Percentiles rank a stretch among this genome's conserved stretches.
phyloP scores from a whole-genome alignment of 768 basidiomycete genomes.

The Hygrophoropsis aurantiaca region DNA sequence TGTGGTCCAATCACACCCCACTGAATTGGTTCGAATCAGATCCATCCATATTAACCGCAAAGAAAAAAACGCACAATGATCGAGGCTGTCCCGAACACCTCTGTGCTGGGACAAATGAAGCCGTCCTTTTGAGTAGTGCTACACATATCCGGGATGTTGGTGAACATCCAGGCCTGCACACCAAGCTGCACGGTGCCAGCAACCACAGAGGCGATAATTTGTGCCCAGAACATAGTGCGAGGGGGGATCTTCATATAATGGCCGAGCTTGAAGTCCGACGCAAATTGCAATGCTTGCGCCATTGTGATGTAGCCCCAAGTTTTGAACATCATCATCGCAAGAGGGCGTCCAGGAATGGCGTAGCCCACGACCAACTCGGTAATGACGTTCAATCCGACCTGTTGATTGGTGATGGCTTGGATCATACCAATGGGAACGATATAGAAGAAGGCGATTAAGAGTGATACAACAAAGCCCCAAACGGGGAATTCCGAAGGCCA shows the following conservation, averaged over 20 bases:
- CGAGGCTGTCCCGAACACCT: constrained; percentile 72
- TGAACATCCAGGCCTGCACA: constrained; percentile 76
- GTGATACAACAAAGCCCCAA: constrained; percentile 21
- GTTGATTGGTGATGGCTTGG: constrained; percentile 68
- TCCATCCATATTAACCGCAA: too few relatives aligned
- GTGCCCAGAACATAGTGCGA: constrained; percentile 60
- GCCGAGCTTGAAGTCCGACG: constrained; percentile 72
- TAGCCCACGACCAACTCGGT: constrained; percentile 76
- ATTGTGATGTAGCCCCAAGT: constrained; percentile 71
- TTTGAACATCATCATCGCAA: constrained; percentile 83
- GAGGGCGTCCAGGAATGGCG: constrained; percentile 65
- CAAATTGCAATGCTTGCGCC: constrained; percentile 63
- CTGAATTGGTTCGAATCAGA: not conserved
- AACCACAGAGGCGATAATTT: constrained; percentile 59
- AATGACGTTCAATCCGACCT: constrained; percentile 64
- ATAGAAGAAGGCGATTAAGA: constrained; percentile 31
- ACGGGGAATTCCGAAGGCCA: constrained; percentile 43
- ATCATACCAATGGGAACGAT: constrained; percentile 47
- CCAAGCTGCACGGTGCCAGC: constrained; percentile 68
- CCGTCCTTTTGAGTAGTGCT: constrained; percentile 49
- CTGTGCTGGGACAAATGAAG: constrained; percentile 69
- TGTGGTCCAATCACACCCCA: constrained; percentile 71
- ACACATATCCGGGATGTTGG: constrained; percentile 66
- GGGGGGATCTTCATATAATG: constrained; percentile 74
- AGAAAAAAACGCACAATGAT: too few relatives aligned